Evolutionary conservation across 805 yeast genomes (phyloP), one percentile per base, ranked within the genome.

Genomic region (Yarrowia phangngaensis): DNA sequence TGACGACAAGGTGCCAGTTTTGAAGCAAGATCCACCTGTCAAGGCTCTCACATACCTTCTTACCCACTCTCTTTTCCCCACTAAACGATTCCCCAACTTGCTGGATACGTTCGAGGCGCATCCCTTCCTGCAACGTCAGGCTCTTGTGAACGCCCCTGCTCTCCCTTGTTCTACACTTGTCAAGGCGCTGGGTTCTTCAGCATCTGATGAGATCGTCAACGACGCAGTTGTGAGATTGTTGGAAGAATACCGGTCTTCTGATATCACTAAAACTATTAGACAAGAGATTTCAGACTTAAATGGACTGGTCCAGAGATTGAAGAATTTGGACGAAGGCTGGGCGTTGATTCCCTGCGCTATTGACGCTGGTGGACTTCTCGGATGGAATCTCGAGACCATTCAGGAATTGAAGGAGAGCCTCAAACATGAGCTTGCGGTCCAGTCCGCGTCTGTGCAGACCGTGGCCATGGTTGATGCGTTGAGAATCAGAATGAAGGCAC

Each of bases 31-130:
- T 54, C 53, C 65, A 60, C 73, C 92, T 45, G 79, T 80, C 57
- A 66, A 66, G 38, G 70, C 87, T 2, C 64, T 86, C 38, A 75
- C 82, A 1, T 89, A 85, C 60, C 70, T 89, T 24, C 70, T 90
- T 54, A 84, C 95, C 2, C 95, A 90, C 67, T 96, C 96, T 13
- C 67, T 86, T 14, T 88, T 82, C 65, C 96, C 97, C 8, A 64
- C 69, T 12, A 66, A 71, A 14, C 74, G 71, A 52, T 70, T 85
- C 8, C 64, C 67, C 4, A 79, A 79, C 1, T 62, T 89, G 34
- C 65, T 90, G 33, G 60, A 69, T 12, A 68, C 66, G 29, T 67
- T 86, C 20, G 71, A 72, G 35, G 65, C 73, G 8, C 70, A 74
- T 52, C 80, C 86, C 27, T 75, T 83, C 53, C 70, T 88, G 51